Conservation (phyloP, 257 asterid species). For the Linderniella brevidens region DNA sequence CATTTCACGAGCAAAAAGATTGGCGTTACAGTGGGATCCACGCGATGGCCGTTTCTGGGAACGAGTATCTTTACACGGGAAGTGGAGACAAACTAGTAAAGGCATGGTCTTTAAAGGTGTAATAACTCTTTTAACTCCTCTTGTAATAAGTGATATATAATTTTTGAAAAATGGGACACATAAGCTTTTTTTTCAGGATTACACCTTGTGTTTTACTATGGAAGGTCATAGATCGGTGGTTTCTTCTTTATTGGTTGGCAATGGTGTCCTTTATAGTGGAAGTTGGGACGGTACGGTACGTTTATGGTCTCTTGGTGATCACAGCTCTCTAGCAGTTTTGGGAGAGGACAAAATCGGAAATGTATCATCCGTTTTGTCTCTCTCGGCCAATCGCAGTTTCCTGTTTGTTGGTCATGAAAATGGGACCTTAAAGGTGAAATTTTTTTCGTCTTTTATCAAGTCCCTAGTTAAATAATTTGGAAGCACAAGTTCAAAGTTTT, state of each 20-base stretch:
- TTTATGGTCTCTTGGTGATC: constrained; percentile 79
- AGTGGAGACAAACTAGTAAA: constrained; percentile 79
- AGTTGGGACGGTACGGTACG: constrained; percentile 97
- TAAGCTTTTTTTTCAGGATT: constrained; percentile 30
- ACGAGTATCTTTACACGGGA: constrained; percentile 60
- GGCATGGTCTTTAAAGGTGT: constrained; percentile 89
- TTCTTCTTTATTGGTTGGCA: constrained; percentile 39
- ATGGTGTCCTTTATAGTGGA: constrained; percentile 77
- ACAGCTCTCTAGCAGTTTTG: constrained; percentile 54
- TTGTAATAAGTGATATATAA: constrained; percentile 5
- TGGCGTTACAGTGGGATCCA: constrained; percentile 98
- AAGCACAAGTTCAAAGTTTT: neutral
- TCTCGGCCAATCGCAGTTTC: constrained; percentile 39
- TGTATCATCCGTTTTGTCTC: constrained; percentile 37
- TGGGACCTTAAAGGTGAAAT: constrained; percentile 40
- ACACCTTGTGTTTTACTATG: constrained; percentile 41
- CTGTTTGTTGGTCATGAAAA: constrained; percentile 58
- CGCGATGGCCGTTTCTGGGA: constrained; percentile 61
- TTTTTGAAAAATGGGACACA: constrained; percentile 1
- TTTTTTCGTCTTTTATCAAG: neutral
- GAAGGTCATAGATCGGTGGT: constrained; percentile 79
- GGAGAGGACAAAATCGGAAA: constrained; percentile 38
- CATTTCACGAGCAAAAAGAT: constrained; percentile 59
- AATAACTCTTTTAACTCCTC: neutral
- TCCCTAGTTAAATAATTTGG: no score